Conservation (phyloP, 2,329 filamentous ascomycete species). For the Neophaeococcomyces mojaviensis region DNA sequence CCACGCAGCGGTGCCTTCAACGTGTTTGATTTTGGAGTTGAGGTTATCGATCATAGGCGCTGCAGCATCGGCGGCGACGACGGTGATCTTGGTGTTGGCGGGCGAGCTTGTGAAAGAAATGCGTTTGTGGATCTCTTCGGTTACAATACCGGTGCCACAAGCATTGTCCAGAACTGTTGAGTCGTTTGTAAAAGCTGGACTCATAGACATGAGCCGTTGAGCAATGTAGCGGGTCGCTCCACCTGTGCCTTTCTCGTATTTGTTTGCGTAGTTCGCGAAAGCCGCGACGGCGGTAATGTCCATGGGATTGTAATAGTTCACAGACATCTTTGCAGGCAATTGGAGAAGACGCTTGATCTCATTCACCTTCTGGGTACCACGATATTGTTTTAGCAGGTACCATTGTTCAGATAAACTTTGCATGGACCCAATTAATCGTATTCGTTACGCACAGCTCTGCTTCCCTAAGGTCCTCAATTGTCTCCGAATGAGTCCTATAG, state of each 20-base stretch:
- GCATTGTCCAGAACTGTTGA: constrained; percentile 21
- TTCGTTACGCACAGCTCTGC: no score
- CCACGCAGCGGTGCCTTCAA: not conserved
- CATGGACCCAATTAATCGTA: no score
- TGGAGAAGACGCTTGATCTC: no score
- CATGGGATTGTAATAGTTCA: no score
- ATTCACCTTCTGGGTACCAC: no score
- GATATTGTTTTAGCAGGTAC: no score
- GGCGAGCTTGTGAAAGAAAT: not conserved
- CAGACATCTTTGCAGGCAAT: no score
- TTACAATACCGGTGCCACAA: constrained; percentile 16
- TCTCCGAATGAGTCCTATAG: no score
- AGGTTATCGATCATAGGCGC: constrained; percentile 11
- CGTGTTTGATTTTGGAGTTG: not conserved
- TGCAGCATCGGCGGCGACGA: constrained; percentile 15
- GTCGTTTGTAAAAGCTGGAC: not conserved
- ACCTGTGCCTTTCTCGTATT: not conserved
- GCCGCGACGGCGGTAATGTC: no score
- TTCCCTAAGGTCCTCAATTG: no score
- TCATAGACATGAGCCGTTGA: not conserved
- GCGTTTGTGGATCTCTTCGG: constrained; percentile 10
- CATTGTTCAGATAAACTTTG: no score
- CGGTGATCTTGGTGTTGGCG: constrained; percentile 10
- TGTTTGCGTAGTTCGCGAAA: not conserved
- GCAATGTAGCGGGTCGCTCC: constrained; percentile 2